phyloP scores from a whole-genome alignment of 495 filamentous ascomycete genomes.

The Penicillium mononematosum region DNA sequence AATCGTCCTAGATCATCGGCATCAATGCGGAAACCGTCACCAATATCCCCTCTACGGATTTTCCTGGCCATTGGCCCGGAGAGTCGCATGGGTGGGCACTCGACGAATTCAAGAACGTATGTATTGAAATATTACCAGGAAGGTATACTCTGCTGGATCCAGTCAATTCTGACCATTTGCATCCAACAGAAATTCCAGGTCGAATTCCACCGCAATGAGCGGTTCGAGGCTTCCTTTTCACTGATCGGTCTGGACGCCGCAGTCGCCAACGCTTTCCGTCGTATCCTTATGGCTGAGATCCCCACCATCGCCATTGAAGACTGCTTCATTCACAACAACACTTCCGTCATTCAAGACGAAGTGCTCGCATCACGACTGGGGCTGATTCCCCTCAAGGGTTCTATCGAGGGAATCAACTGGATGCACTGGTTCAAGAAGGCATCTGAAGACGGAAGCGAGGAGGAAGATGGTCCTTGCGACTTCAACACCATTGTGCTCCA shows the following conservation, averaged over 20 bases:
- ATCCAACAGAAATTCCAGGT: slow-evolving; percentile 60
- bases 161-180: slow-evolving; percentile 15
- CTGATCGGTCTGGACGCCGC: slow-evolving; percentile 87
- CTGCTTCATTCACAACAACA: slow-evolving; percentile 91
- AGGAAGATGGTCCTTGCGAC: slow-evolving; percentile 53
- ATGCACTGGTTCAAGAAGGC: slow-evolving; percentile 73
- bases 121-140: slow-evolving; percentile 4
- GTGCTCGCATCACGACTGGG: slow-evolving; percentile 87
- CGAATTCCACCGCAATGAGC: slow-evolving; percentile 78
- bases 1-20: slow-evolving; percentile 66
- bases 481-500: slow-evolving; percentile 76
- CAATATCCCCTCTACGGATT: slow-evolving; percentile 83
- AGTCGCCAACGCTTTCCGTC: slow-evolving; percentile 96
- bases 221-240: slow-evolving; percentile 77
- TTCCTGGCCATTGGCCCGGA: slow-evolving; percentile 83
- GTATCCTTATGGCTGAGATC: slow-evolving; percentile 93
- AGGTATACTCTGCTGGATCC: not conserved
- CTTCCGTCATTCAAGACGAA: slow-evolving; percentile 95
- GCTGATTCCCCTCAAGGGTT: slow-evolving; percentile 82
- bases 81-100: slow-evolving; percentile 88
- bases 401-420: slow-evolving; percentile 68
- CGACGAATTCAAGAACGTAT: slow-evolving; percentile 65
- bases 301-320: slow-evolving; percentile 90
- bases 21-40: slow-evolving; percentile 87
- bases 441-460: slow-evolving; percentile 49